Percentiles rank a stretch among this genome's conserved stretches.
These are phyloP conservation scores for Scutellaria baicalensis DNA, from an alignment of 257 asterid genomes.

Conservation along the genomic window DNA sequence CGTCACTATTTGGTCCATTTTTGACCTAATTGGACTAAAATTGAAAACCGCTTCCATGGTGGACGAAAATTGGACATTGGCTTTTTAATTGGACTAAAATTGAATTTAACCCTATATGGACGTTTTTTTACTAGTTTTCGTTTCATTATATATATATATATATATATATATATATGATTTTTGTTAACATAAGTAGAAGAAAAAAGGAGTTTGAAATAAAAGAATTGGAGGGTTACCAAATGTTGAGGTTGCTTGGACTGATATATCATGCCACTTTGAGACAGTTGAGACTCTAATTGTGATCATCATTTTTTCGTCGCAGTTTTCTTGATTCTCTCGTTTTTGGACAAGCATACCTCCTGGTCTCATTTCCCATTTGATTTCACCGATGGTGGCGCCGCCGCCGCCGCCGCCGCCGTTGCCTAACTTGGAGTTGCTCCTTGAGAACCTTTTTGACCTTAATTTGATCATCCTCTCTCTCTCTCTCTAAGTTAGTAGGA, in stretches of 20 bases:
- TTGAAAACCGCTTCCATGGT: no score
- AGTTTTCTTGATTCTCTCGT: constrained; percentile 36
- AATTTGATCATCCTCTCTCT: constrained; percentile 42
- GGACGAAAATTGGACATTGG: no score
- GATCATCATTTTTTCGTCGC: constrained; percentile 35
- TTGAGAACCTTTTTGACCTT: constrained; percentile 58
- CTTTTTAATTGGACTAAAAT: no score
- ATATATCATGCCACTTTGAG: constrained; percentile 46
- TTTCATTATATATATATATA: no score
- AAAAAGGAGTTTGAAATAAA: background rate
- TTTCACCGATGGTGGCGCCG: constrained; percentile 26
- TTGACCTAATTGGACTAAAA: no score
- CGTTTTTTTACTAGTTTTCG: no score
- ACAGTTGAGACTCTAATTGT: constrained; percentile 57
- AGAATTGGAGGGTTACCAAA: constrained; percentile 41
- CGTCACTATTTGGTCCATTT: no score
- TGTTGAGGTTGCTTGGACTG: constrained; percentile 61
- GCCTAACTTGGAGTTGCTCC: constrained; percentile 45
- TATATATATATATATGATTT: no score
- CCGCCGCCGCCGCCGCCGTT: background rate
- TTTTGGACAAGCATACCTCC: constrained; percentile 90
- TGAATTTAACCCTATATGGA: no score
- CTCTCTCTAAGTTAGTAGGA: background rate
- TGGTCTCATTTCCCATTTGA: constrained; percentile 77
- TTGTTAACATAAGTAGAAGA: background rate